Percentiles rank a stretch among this genome's conserved stretches.
Evolutionary conservation across 1,284 basidiomycete species (phyloP).

Genomic region (Ustilago trichophora): DNA sequence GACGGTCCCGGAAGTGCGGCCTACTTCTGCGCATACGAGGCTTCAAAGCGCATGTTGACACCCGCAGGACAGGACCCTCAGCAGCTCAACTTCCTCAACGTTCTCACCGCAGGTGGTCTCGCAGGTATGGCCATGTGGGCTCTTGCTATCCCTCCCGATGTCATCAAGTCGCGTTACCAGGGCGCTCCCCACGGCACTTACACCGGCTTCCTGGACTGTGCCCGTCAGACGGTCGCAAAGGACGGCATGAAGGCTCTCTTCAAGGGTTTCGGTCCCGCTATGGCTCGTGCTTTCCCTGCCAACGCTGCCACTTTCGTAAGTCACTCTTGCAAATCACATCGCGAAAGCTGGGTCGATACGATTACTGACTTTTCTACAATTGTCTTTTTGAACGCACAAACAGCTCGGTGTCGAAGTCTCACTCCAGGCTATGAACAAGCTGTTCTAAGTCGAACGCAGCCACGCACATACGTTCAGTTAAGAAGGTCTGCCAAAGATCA

Average conservation of each 20-base stretch:
- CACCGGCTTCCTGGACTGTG: constrained; percentile 90
- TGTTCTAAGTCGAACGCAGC: no score
- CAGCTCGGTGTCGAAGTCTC: constrained; percentile 84
- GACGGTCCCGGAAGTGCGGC: constrained; percentile 97
- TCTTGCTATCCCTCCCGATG: constrained; percentile 57
- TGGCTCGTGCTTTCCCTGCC: constrained; percentile 76
- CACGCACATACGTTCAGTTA: no score
- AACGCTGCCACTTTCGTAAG: constrained; percentile 95
- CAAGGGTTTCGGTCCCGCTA: constrained; percentile 97
- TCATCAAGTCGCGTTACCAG: constrained; percentile 91
- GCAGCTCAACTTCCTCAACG: constrained; percentile 84
- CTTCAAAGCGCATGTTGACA: constrained; percentile 85
- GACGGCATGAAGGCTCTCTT: constrained; percentile 90
- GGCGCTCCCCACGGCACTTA: constrained; percentile 97
- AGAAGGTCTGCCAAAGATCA: no score
- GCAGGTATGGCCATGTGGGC: constrained; percentile 90
- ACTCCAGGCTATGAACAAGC: constrained; percentile 75
- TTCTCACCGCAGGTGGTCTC: constrained; percentile 90
- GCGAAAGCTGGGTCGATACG: constrained; percentile 72
- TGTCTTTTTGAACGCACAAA: constrained; percentile 68
- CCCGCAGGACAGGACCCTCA: constrained; percentile 77
- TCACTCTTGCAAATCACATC: constrained; percentile 78
- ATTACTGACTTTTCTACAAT: constrained; percentile 9
- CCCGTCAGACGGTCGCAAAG: constrained; percentile 86
- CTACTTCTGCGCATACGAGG: constrained; percentile 97